Conservation (phyloP, 441 rosid genomes). For the Iberis amara region DNA sequence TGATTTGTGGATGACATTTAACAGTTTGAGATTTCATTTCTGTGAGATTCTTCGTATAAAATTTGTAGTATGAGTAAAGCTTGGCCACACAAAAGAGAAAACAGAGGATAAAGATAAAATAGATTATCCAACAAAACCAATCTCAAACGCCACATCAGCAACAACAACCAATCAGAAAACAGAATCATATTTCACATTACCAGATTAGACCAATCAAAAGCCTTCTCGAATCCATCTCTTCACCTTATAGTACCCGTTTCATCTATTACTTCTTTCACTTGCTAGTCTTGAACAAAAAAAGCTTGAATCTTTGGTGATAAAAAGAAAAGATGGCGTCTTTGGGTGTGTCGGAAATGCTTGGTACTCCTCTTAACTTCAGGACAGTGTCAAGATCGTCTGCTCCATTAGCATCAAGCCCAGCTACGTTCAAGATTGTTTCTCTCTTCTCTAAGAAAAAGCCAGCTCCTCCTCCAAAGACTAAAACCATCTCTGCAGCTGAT, state of each 20-base stretch:
- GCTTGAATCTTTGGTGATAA: constrained; percentile 14
- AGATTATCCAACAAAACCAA: constrained; percentile 30
- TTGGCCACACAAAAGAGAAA: constrained; percentile 22
- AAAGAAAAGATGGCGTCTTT: constrained; percentile 61
- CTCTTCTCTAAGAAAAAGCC: constrained; percentile 78
- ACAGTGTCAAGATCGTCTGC: constrained; percentile 45
- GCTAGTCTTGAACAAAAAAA: constrained; percentile 1
- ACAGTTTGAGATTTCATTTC: constrained; percentile 22
- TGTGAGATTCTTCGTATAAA: constrained; percentile 20
- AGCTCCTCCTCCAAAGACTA: constrained; percentile 54
- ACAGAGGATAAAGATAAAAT: constrained; percentile 24
- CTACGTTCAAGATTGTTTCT: constrained; percentile 66
- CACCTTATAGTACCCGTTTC: constrained; percentile 41
- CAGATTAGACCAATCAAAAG: constrained; percentile 38
- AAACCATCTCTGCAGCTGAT: constrained; percentile 35
- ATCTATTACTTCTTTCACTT: constrained; percentile 24
- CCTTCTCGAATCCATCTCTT: constrained; percentile 41
- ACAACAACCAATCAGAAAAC: constrained; percentile 44
- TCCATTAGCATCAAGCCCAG: constrained; percentile 47
- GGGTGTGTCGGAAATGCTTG: constrained; percentile 78
- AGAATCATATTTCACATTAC: constrained; percentile 51
- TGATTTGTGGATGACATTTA: constrained; percentile 12
- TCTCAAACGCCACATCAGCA: constrained; percentile 45
- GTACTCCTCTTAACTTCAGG: constrained; percentile 63
- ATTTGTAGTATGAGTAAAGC: constrained; percentile 10